Conservation (phyloP, 495 filamentous ascomycete species). For the Aspergillus ostianus region DNA sequence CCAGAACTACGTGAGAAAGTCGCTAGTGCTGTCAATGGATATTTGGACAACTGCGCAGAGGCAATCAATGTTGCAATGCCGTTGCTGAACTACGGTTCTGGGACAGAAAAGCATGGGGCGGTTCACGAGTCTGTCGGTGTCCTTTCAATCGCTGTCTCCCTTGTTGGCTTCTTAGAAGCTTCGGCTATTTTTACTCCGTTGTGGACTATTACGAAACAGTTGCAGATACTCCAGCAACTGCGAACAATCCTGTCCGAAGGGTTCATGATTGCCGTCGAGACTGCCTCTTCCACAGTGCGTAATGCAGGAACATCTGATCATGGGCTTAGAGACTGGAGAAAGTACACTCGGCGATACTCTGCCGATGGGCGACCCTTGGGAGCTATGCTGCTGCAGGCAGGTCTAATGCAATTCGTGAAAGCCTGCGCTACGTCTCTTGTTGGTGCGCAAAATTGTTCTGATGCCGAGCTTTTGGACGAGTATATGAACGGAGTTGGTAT, state of each 20-base stretch:
- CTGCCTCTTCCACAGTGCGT: slow-evolving; percentile 82
- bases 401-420: slow-evolving; percentile 79
- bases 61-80: slow-evolving; percentile 43
- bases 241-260: slow-evolving; percentile 73
- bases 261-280: slow-evolving; percentile 81
- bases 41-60: slow-evolving; percentile 63
- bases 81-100: slow-evolving; percentile 37
- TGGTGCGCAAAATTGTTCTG: slow-evolving; percentile 55
- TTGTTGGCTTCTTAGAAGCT: slow-evolving; percentile 85
- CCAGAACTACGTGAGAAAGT: slow-evolving; percentile 60
- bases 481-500: slow-evolving; percentile 57
- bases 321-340: slow-evolving; percentile 72
- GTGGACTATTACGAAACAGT: slow-evolving; percentile 69
- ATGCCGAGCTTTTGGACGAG: slow-evolving; percentile 70
- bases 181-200: slow-evolving; percentile 71
- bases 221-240: slow-evolving; percentile 65
- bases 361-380: slow-evolving; percentile 75
- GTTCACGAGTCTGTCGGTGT: slow-evolving; percentile 64
- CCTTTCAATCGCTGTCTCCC: slow-evolving; percentile 71
- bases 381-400: slow-evolving; percentile 86
- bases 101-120: slow-evolving; percentile 48
- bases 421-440: slow-evolving; percentile 71
- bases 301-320: slow-evolving; percentile 48
- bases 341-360: slow-evolving; percentile 78
- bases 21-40: slow-evolving; percentile 58